Evolutionary conservation across 2,329 filamentous ascomycete species (phyloP), one percentile per base, ranked within the genome.

Genomic region (Coniella vitis): DNA sequence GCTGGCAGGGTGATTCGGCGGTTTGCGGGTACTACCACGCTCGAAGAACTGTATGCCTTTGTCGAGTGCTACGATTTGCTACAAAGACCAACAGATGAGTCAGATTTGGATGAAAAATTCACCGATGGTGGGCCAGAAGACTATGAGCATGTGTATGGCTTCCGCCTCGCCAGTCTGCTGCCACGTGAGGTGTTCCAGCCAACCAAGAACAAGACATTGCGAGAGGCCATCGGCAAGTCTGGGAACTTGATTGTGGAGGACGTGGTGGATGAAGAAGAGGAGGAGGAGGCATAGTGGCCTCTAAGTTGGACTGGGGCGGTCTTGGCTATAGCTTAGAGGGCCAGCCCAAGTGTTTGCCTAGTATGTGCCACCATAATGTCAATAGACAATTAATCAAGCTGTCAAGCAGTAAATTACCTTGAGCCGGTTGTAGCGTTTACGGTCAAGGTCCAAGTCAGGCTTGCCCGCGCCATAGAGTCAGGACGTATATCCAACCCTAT

Each of bases 21-120:
- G 43, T 97, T 98, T 63, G 65, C 73, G 0, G 72, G 76, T 1
- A 72, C 80, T n/a, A 80, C 86, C 0, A 74, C 78, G 2, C 71
- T 97, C 34, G 91, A 97, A 63, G 90, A 96, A 60, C 69, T 98
- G 5, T 97, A 97, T 65, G 93, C 91, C 0, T 96, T 95, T 68
- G 90, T 97, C 2, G 93, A 98, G 62, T 97, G 91, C 68, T 84
- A 90, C 63, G 83, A 88, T 45, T 58, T 85, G 5, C 58, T 90
- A 3, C 66, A 76, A 32, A 66, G 68, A 2, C 65, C 61, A 19
- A 55, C 45, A 42, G 58, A 48, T 52, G 51, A 57, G 7, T 54
- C 54, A 7, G 51, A 53, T 4, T 59, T 57, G 4, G 64, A 67
- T 14, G 63, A 69, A 29, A 66, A 64, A 17, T 41, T 41, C 17